Evolutionary conservation across 2,329 filamentous ascomycete species (phyloP), one percentile per base, ranked within the genome.

Genomic region (Hirsutella rhossiliensis): DNA sequence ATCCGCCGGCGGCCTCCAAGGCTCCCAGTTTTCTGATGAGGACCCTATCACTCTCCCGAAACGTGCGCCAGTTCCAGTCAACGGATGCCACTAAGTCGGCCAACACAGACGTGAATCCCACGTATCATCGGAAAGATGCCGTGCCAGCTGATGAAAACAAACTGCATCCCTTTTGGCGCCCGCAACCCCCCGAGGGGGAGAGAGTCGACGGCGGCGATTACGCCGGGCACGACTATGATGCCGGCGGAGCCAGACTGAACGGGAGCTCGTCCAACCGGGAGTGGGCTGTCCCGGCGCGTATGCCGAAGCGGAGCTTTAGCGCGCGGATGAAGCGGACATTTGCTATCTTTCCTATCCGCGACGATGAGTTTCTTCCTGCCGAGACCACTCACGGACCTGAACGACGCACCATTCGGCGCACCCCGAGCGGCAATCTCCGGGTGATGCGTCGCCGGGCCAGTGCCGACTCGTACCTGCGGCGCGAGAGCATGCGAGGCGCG

Each of bases 141-240:
- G 58, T 60, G 19, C 75, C 71, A 2, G 58, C 65, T 2, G 76
- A 82, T 39, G 68, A 69, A 34, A 66, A 67, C 40, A 75, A 69
- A 49, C 58, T 81, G 13, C 77, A 82, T 56, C 76, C 78, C 1
- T 73, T 73, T 52, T 82, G 78, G 78, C 67, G 72, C 7, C 77
- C 78, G n/a, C 60, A 71, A 13, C 69, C 70, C 51, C 64, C 60
- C 1, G 61, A 66, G 20, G 53, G 58, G 13, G 54, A 54, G 2
- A 52, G 58, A 32, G 53, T 54, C 38, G 52, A 58, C 43, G 59
- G 65, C 38, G 62, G 65, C 9, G 55, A 62, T n/a, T 65, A 63
- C 9, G 54, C 60, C 28, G 62, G 66, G 11, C 68, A 69, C 53
- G 59, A 15, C 31, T 17, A 34, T 17, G n/a, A 13, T 32, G 12